Conservation (phyloP, 768 basidiomycete species). For the Boletus rex-veris region DNA sequence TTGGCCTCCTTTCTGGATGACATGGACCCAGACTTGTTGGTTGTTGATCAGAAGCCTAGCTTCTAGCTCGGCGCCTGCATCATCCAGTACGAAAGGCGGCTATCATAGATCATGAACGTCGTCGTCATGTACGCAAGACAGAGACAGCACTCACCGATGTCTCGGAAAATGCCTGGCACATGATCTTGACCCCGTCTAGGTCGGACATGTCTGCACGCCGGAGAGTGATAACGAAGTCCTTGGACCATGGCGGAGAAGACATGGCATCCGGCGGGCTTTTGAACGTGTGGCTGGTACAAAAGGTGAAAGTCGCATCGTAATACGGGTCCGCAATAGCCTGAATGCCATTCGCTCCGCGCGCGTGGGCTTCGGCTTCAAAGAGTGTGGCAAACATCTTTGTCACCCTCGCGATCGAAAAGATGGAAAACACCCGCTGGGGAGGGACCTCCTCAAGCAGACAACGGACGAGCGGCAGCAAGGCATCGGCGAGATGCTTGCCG, state of each 20-base stretch:
- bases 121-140: not conserved
- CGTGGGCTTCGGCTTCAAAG: slow-evolving; percentile 47
- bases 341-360: not conserved
- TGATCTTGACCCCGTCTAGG: slow-evolving; percentile 32
- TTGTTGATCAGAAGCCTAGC: slow-evolving; percentile 47
- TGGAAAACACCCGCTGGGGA: slow-evolving; percentile 43
- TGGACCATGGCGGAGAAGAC: not conserved
- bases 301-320: slow-evolving; percentile 59
- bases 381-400: slow-evolving; percentile 41
- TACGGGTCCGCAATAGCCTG: slow-evolving; percentile 42
- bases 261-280: slow-evolving; percentile 1
- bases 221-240: slow-evolving; percentile 25
- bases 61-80: slow-evolving; percentile 44
- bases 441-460: slow-evolving; percentile 13
- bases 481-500: not conserved
- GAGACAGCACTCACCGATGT: slow-evolving; percentile 47
- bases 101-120: slow-evolving; percentile 17
- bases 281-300: slow-evolving; percentile 47
- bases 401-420: slow-evolving; percentile 57
- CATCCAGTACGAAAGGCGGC: slow-evolving; percentile 54
- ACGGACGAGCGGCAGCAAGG: slow-evolving; percentile 9
- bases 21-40: slow-evolving; percentile 57
- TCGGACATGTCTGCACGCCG: slow-evolving; percentile 35
- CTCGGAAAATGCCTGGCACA: slow-evolving; percentile 55
- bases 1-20: slow-evolving; percentile 28